phyloP scores from a whole-genome alignment of 345 rosid genomes.

The Garcia nutans region DNA sequence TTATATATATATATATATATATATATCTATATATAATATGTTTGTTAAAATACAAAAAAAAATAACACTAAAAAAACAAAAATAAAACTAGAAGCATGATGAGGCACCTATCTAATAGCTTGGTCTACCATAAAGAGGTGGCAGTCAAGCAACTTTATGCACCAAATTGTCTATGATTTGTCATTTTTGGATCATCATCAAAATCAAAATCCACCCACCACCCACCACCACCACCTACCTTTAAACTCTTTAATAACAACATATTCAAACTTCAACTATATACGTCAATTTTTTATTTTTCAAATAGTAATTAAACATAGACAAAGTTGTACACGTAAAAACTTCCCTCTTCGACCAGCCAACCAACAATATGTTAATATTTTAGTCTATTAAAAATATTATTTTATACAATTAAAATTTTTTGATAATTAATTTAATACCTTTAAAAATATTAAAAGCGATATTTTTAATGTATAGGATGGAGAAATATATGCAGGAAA shows the following conservation, averaged over 20 bases:
- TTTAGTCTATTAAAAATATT: no score
- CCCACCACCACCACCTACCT: no score
- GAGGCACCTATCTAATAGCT: neutral
- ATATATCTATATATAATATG: no score
- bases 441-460: no score
- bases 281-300: conserved; percentile 5
- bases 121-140: neutral
- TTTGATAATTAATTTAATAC: no score
- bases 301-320: neutral
- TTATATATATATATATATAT: no score
- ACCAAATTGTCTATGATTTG: neutral
- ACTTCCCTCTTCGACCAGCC: neutral
- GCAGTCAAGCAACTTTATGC: neutral
- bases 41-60: no score
- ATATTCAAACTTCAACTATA: neutral
- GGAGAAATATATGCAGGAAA: no score
- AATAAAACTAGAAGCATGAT: neutral
- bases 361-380: neutral
- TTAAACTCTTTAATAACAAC: no score
- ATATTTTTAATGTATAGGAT: no score
- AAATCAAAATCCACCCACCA: no score
- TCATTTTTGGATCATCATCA: neutral
- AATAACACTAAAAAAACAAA: neutral
- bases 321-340: conserved; percentile 18
- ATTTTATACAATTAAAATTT: no score